Base-by-base conservation (phyloP, 1,284 basidiomycete species). In the Coniferiporia weirii region DNA sequence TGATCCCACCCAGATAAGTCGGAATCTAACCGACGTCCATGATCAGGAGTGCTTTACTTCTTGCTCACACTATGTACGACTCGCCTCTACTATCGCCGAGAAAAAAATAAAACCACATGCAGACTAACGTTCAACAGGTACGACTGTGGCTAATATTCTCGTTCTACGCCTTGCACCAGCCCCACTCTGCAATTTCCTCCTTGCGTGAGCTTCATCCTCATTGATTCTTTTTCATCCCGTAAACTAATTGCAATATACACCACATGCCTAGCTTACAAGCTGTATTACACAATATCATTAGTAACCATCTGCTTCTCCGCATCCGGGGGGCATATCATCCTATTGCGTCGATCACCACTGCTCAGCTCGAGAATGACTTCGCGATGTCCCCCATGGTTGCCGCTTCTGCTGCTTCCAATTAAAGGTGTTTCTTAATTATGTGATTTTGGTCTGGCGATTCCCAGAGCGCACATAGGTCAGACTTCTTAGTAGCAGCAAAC, bases 261-360 rank as follows among this genome's bases (percentile, higher is more conserved):
- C 5, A 17, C 4, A 13, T 49, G 15, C 13, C 17, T 36, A 55
- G 44, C 13, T 27, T 34, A n/a, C 54, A 55, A 36, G 54, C 44
- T 55, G 46, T 55, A 17, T 22, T 55, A 12, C 54, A 47, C 19
- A 55, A 44, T 44, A 55, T 55, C 20, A 34, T 55, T 20, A 47
- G 54, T 27, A 47, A 34, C 36, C 54, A 34, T 19, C 54, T 55
- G 10, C 40, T 55, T 22, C 54, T 55, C n/a, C 49, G 49, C 19
- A 51, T 51, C 12, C 49, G 49, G 19, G 32, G 38, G 12, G 38
- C 38, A 15, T 40, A 10, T 12, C 9, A 40, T 40, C 38, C 38
- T 40, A 15, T 40, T 15, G 38, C 15, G 8, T 12, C 38, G 15
- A 12, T 40, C 15, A 40, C 38, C 38, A 10, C 38, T 3, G 15